Percentiles rank a stretch among this genome's conserved stretches.
Conservation (phyloP, 2,329 filamentous ascomycete species). For the Fusarium anthophilum region DNA sequence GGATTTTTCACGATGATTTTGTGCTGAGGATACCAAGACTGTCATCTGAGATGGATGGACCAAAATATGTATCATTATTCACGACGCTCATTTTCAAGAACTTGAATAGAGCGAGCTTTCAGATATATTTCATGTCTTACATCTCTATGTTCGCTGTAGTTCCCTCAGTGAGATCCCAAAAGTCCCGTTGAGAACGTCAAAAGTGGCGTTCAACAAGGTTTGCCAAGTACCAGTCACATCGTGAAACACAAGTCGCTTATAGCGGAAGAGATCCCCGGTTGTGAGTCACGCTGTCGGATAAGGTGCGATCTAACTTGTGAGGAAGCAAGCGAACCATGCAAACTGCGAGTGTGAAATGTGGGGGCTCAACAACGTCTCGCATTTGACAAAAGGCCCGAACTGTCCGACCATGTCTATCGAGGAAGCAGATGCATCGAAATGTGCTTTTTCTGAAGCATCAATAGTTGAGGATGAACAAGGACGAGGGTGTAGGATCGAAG, state of each 20-base stretch:
- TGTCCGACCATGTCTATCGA: neutral
- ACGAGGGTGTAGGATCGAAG: constrained; percentile 12
- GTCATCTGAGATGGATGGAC: constrained; percentile 31
- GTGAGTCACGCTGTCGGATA: constrained; percentile 35
- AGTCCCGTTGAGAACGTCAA: constrained; percentile 1
- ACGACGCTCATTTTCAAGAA: constrained; percentile 38
- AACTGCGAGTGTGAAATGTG: constrained; percentile 22
- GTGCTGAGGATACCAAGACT: constrained; percentile 37
- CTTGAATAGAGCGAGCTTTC: constrained; percentile 18
- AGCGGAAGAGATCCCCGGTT: constrained; percentile 29
- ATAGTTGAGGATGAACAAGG: constrained; percentile 15
- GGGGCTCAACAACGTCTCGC: constrained; percentile 4
- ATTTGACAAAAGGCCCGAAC: constrained; percentile 10
- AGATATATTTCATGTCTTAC: constrained; percentile 1
- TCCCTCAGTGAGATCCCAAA: neutral
- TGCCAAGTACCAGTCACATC: constrained; percentile 20
- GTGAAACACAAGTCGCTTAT: constrained; percentile 37
- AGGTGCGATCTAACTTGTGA: constrained; percentile 9
- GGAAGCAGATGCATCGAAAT: neutral
- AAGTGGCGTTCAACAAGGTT: constrained; percentile 7
- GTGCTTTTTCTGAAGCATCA: constrained; percentile 5
- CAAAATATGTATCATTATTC: constrained; percentile 45
- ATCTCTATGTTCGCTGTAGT: neutral
- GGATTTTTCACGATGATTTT: constrained; percentile 22
- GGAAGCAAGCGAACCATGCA: constrained; percentile 25